Evolutionary conservation across 225 moss, liverwort and hornwort genomes (phyloP).

Genomic region (Pseudoscleropodium purum): DNA sequence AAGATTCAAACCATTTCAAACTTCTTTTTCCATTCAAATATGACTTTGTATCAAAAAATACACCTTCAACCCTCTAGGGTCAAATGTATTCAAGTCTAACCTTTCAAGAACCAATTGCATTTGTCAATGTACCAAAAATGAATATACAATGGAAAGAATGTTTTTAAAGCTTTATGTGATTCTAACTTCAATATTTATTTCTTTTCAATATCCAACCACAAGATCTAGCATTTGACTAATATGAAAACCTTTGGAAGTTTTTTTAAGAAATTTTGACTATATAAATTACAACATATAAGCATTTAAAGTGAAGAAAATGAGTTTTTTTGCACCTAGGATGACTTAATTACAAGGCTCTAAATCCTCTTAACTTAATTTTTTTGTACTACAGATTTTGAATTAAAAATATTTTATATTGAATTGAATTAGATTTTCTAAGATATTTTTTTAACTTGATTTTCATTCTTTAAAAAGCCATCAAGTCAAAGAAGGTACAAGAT

Average conservation of each 20-base stretch:
- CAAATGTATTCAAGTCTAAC: background rate
- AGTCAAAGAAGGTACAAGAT: too few relatives aligned
- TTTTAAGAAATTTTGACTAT: background rate
- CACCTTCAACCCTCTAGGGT: fast-evolving
- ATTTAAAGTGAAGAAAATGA: background rate
- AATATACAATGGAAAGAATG: fast-evolving
- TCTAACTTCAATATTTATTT: background rate
- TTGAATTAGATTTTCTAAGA: background rate
- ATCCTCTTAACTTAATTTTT: too few relatives aligned
- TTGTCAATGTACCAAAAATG: background rate
- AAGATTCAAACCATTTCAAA: background rate
- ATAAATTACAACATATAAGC: background rate
- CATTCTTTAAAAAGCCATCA: too few relatives aligned
- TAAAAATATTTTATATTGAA: background rate
- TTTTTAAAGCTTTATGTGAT: background rate
- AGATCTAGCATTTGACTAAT: background rate
- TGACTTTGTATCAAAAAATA: background rate
- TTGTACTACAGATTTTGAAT: background rate
- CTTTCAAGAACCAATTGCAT: background rate
- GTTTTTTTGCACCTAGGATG: too few relatives aligned
- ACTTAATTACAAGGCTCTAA: too few relatives aligned
- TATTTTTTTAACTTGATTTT: too few relatives aligned
- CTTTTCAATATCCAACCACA: background rate
- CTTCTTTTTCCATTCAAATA: background rate
- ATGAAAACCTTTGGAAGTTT: background rate